Percentiles rank a stretch among this genome's conserved stretches.
phyloP scores from a whole-genome alignment of 1,284 basidiomycete species.

The Fomitopsis palustris region DNA sequence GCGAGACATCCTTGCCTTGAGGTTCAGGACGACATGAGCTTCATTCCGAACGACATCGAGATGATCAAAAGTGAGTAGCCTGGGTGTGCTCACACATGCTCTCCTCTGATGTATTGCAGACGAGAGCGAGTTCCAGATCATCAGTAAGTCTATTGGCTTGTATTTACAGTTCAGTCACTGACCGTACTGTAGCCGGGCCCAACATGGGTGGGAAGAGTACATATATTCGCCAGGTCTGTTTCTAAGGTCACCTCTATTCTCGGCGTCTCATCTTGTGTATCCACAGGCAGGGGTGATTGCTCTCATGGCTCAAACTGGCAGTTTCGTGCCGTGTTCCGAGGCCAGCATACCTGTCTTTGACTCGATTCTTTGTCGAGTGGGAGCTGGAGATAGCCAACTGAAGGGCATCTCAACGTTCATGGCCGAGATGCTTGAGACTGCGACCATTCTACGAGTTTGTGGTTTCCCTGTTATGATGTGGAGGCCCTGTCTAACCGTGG shows the following conservation, averaged over 20 bases:
- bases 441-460: constrained; percentile 86
- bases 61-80: constrained; percentile 72
- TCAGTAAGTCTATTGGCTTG: constrained; percentile 48
- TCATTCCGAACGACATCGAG: constrained; percentile 93
- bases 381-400: constrained; percentile 95
- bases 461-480: background rate
- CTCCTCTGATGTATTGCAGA: constrained; percentile 32
- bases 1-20: constrained; percentile 97
- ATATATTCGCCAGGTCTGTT: constrained; percentile 77
- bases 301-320: constrained; percentile 94
- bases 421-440: constrained; percentile 99
- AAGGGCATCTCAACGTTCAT: constrained; percentile 99
- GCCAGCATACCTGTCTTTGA: constrained; percentile 93
- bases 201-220: constrained; percentile 98
- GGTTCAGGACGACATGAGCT: constrained; percentile 92
- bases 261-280: background rate
- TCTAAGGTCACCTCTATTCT: background rate
- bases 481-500: background rate
- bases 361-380: constrained; percentile 93
- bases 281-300: constrained; percentile 85
- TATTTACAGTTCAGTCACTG: constrained; percentile 3
- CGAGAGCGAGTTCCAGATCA: constrained; percentile 84
- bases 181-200: constrained; percentile 66
- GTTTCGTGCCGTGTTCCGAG: constrained; percentile 89
- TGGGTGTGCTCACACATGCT: background rate